These are phyloP conservation scores for Aspergillus sp. DNA, from an alignment of 2,329 filamentous ascomycete species.

Conservation along the genomic window DNA sequence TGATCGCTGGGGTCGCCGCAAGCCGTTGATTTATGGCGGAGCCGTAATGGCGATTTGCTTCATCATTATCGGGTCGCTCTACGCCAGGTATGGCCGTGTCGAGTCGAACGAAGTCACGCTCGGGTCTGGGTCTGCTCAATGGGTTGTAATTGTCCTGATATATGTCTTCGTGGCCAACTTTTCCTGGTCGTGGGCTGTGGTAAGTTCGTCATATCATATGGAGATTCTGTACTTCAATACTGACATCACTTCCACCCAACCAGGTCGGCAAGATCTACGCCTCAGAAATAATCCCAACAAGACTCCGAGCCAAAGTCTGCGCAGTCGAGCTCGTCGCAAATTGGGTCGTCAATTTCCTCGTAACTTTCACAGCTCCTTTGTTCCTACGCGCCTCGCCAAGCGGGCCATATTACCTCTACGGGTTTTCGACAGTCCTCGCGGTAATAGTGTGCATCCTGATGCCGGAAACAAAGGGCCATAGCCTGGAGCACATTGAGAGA, in stretches of 20 bases:
- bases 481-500: slow-evolving; percentile 13
- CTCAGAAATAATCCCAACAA: slow-evolving; percentile 17
- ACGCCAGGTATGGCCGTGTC: slow-evolving; percentile 8
- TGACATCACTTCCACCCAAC: background rate
- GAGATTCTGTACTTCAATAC: background rate
- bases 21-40: slow-evolving; percentile 27
- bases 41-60: slow-evolving; percentile 24
- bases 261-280: slow-evolving; percentile 21
- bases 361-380: slow-evolving; percentile 12
- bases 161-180: slow-evolving; percentile 31
- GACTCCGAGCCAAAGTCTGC: slow-evolving; percentile 14
- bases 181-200: slow-evolving; percentile 28
- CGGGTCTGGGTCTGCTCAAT: slow-evolving; percentile 15
- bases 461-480: slow-evolving; percentile 18
- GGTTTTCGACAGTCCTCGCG: slow-evolving; percentile 14
- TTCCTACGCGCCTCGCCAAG: slow-evolving; percentile 15
- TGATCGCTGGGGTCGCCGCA: slow-evolving; percentile 29
- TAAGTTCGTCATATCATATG: slow-evolving; percentile 1
- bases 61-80: slow-evolving; percentile 13
- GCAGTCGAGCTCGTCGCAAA: slow-evolving; percentile 16
- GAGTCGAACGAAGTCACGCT: slow-evolving; percentile 19
- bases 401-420: slow-evolving; percentile 16
- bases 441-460: slow-evolving; percentile 15
- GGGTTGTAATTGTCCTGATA: slow-evolving; percentile 28
- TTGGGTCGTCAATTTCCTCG: slow-evolving; percentile 16